These are phyloP conservation scores for Prunus mume DNA, from an alignment of 306 rosid genomes.

Conservation along the genomic window DNA sequence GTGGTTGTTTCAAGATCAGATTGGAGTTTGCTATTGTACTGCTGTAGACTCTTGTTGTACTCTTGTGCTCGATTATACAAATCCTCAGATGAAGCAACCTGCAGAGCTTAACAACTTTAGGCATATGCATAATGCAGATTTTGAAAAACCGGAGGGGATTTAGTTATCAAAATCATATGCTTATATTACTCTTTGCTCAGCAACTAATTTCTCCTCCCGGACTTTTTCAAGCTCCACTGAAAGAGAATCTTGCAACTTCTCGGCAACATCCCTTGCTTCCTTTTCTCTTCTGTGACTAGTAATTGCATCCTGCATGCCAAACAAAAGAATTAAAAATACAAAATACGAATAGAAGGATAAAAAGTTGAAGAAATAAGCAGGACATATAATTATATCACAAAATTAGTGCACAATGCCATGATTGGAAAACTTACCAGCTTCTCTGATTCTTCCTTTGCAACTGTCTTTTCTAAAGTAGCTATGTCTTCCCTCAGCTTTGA, in stretches of 20 bases:
- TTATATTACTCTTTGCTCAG: constrained; percentile 62
- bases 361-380: not conserved
- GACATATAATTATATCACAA: not conserved
- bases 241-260: constrained; percentile 50
- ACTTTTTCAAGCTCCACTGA: constrained; percentile 64
- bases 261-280: constrained; percentile 68
- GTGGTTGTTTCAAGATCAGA: constrained; percentile 59
- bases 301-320: constrained; percentile 63
- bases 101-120: constrained; percentile 16
- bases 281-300: constrained; percentile 54
- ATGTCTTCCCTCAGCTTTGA: constrained; percentile 46
- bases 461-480: constrained; percentile 53
- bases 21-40: constrained; percentile 77
- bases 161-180: constrained; percentile 1
- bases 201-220: constrained; percentile 54
- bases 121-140: not conserved
- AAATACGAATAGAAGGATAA: not conserved
- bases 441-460: constrained; percentile 59
- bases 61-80: constrained; percentile 77
- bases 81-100: constrained; percentile 78
- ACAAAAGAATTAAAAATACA: not conserved
- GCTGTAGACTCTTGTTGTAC: constrained; percentile 83
- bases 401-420: constrained; percentile 18
- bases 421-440: constrained; percentile 55
- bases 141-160: not conserved